Conservation (phyloP, 225 moss, liverwort and hornwort species). For the Physcomitrellopsis africana region DNA sequence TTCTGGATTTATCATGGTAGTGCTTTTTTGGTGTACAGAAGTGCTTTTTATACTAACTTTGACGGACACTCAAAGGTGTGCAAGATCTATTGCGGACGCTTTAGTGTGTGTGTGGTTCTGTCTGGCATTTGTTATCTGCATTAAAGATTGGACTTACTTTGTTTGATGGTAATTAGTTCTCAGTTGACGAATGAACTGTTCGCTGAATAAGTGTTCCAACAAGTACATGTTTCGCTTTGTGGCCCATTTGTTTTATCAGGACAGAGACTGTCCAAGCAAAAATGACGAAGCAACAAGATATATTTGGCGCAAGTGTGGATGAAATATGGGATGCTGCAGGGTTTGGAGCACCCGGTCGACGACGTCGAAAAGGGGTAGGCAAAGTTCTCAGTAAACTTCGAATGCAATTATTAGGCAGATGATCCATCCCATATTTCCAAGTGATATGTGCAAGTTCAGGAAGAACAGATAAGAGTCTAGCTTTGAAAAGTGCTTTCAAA, state of each 20-base stretch:
- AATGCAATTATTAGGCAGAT: constrained; percentile 13
- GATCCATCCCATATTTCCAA: neutral
- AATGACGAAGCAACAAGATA: constrained; percentile 66
- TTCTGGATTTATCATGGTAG: neutral
- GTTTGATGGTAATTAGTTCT: constrained; percentile 18
- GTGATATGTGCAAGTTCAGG: constrained; percentile 4
- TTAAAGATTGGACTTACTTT: neutral
- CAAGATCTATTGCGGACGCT: neutral
- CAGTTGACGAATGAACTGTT: neutral
- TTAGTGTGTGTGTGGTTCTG: constrained; percentile 19
- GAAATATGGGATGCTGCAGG: constrained; percentile 98
- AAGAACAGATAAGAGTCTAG: constrained; percentile 1
- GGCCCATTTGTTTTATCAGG: constrained; percentile 40
- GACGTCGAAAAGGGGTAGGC: constrained; percentile 75
- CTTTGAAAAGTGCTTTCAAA: neutral
- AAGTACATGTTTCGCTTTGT: neutral
- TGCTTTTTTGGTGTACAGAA: constrained; percentile 4
- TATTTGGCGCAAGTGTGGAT: constrained; percentile 95
- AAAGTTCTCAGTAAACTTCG: constrained; percentile 15
- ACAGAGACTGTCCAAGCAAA: constrained; percentile 51
- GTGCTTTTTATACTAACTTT: neutral
- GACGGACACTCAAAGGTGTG: neutral
- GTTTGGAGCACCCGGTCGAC: constrained; percentile 67
- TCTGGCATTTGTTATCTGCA: constrained; percentile 2
- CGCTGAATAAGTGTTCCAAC: constrained; percentile 5